These are phyloP conservation scores for Rhododendron vialii DNA, from an alignment of 148 eudicot species.

Conservation along the genomic window DNA sequence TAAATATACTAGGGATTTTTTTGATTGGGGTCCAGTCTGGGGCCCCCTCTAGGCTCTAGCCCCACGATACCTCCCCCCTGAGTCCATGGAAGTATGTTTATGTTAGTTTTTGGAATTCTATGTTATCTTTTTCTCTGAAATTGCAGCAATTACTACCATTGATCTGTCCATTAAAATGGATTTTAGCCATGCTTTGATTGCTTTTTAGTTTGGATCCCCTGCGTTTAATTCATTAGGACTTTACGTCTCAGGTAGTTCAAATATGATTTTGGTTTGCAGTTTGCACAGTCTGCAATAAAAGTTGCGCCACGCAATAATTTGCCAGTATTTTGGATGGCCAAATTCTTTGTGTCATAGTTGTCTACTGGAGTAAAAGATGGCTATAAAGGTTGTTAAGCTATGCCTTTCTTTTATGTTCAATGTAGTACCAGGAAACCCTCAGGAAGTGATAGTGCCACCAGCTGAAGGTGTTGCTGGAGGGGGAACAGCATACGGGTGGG, in stretches of 20 bases:
- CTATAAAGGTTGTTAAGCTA: too few species aligned
- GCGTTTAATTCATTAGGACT: background rate
- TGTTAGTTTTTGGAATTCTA: background rate
- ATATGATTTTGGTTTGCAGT: background rate
- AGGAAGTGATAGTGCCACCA: slow-evolving; percentile 61
- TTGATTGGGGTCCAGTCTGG: too few species aligned
- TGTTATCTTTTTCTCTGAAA: background rate
- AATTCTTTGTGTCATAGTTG: background rate
- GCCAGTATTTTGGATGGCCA: slow-evolving; percentile 1
- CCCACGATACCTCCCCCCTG: background rate
- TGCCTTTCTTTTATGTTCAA: background rate
- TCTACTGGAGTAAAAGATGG: background rate
- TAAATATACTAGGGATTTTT: too few species aligned
- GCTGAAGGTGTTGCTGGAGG: slow-evolving; percentile 98
- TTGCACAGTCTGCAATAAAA: background rate
- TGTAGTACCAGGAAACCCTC: slow-evolving; percentile 34
- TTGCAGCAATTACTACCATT: background rate
- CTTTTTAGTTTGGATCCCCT: background rate
- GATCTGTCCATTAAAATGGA: background rate
- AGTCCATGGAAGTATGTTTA: background rate
- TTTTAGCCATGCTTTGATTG: background rate
- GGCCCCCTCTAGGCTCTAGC: too few species aligned
- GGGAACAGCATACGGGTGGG: slow-evolving; percentile 96
- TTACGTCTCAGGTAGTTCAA: background rate
- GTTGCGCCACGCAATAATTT: background rate